Conservation (phyloP, 306 rosid species). For the Calophaca sinica region DNA sequence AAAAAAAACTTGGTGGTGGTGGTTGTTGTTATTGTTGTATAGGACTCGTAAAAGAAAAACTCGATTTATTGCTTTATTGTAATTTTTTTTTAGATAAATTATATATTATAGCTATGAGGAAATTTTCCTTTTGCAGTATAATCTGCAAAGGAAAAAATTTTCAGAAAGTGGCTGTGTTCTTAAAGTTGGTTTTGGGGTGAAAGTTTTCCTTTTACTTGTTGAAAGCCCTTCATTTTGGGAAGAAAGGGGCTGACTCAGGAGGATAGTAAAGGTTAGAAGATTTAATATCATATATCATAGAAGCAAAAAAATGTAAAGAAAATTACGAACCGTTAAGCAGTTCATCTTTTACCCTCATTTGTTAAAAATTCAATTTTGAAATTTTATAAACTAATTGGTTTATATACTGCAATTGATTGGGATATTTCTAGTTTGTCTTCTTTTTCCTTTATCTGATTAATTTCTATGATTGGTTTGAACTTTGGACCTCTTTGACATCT, state of each 20-base stretch:
- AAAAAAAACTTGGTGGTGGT: background rate
- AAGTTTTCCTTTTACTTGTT: background rate
- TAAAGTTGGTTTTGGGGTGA: no score
- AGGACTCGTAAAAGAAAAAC: no score
- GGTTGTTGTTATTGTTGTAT: background rate
- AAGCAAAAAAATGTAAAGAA: constrained; percentile 2
- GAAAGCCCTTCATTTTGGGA: background rate
- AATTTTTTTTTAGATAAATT: background rate
- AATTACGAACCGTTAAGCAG: constrained; percentile 13
- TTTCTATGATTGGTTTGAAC: constrained; percentile 24
- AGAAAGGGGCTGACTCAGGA: constrained; percentile 9
- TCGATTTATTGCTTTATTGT: no score
- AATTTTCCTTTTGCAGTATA: no score
- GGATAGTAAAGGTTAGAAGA: constrained; percentile 17
- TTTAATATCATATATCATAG: constrained; percentile 4
- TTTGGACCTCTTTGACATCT: constrained; percentile 31
- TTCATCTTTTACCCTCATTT: background rate
- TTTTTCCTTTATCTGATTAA: background rate
- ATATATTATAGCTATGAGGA: no score
- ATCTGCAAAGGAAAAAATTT: no score
- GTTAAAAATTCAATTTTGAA: background rate
- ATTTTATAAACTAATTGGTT: background rate
- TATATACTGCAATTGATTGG: background rate
- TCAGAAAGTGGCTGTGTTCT: background rate
- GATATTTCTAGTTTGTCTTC: constrained; percentile 29